Base-by-base conservation (phyloP, 2,329 filamentous ascomycete genomes). In the Neopestalotiopsis sp. region DNA sequence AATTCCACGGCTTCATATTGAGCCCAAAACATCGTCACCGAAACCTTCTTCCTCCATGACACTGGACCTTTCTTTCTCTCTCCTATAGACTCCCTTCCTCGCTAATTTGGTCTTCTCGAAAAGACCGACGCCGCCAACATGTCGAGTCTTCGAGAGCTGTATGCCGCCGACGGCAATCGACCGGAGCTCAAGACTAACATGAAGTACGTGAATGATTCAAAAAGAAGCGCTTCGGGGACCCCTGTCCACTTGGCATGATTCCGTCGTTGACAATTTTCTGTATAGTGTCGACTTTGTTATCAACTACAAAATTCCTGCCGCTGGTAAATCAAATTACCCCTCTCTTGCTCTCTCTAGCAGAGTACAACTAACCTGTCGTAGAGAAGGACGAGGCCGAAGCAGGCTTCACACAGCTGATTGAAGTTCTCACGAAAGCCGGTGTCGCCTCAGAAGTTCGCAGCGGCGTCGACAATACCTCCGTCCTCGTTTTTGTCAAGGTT, bases 361-460 rank as follows among this genome's bases (percentile, higher is more conserved):
- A 17, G 20, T 52, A 52, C 9, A n/a, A 34, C 60, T 63, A 65
- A 45, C 62, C 24, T 12, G 12, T 57, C 45, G 17, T 24, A 94
- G 93, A 91, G 74, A 90, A 89, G 74, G 81, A 84, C 52, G 85
- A 92, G 78, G 93, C 94, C 17, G 89, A 92, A 77, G 88, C 90
- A 17, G 88, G 91, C 74, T 97, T 97, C 78, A 89, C 92, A 72
- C 90, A 91, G 76, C 90, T 98, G 56, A 87, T 97, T 75, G 84
- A 92, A 75, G 89, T 90, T 52, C 88, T 99, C 52, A 89, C 92
- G 40, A 84, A 86, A 63, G 92, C 95, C 59, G 95, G 95, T n/a
- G 86, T 98, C 71, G 89, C 92, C 57, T 94, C 93, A 10, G 94
- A 98, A 81, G 95, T 97, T 65, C 92, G 96, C 72, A 90, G 91